phyloP scores from a whole-genome alignment of 345 rosid species.

The Arabidopsis thaliana region TAIR10.1 NC_003074.8:14752501-14753000 shows the following conservation, averaged over 20 bases:
- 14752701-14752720: conserved; percentile 95
- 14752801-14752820: neutral
- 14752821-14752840: neutral
- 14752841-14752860: conserved; percentile 10
- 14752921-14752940: conserved; percentile 87
- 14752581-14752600: conserved; percentile 53
- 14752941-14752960: conserved; percentile 96
- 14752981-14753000: conserved; percentile 91
- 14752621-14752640: conserved; percentile 47
- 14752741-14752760: conserved; percentile 90
- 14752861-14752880: neutral
- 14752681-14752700: conserved; percentile 71
- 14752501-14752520: conserved; percentile 57
- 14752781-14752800: conserved; percentile 4
- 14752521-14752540: conserved; percentile 50
- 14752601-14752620: conserved; percentile 50
- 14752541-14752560: conserved; percentile 48
- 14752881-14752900: conserved; percentile 50
- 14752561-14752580: conserved; percentile 49
- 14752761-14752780: conserved; percentile 67
- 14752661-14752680: conserved; percentile 91
- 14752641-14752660: conserved; percentile 86
- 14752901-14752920: conserved; percentile 97
- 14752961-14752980: conserved; percentile 93
- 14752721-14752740: conserved; percentile 85